A percentile compares a stretch with the other conserved stretches of the same genome.
These are phyloP conservation scores for Fraxinus quadrangulata DNA, from an alignment of 257 asterid genomes.

Conservation along the genomic window DNA sequence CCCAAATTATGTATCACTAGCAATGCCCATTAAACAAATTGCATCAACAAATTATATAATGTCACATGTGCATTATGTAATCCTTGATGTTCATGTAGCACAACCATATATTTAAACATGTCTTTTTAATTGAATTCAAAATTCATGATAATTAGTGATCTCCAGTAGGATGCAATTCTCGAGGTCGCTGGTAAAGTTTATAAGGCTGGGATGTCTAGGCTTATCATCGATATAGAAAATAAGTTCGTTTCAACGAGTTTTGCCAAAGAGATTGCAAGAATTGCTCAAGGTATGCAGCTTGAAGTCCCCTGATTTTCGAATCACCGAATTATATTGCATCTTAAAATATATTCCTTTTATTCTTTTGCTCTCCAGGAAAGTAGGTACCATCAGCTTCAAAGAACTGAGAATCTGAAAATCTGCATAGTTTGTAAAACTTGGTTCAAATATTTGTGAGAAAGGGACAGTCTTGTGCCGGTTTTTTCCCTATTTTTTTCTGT, in stretches of 20 bases:
- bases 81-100: no score
- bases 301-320: neutral
- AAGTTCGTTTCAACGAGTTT: conserved; percentile 95
- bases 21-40: no score
- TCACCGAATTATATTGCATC: neutral
- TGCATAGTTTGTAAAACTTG: neutral
- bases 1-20: no score
- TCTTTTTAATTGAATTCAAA: no score
- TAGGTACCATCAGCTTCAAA: conserved; percentile 51
- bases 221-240: conserved; percentile 56
- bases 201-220: conserved; percentile 74
- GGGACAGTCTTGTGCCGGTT: neutral
- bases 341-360: neutral
- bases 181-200: conserved; percentile 90
- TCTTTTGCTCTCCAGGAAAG: conserved; percentile 43
- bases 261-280: conserved; percentile 95
- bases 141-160: neutral
- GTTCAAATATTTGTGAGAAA: neutral
- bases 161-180: conserved; percentile 79
- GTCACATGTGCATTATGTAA: no score
- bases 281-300: conserved; percentile 74
- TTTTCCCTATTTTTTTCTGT: neutral
- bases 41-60: no score
- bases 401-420: conserved; percentile 49
- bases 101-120: neutral